phyloP scores from a whole-genome alignment of 441 rosid species.

The Theobroma grandiflorum region DNA sequence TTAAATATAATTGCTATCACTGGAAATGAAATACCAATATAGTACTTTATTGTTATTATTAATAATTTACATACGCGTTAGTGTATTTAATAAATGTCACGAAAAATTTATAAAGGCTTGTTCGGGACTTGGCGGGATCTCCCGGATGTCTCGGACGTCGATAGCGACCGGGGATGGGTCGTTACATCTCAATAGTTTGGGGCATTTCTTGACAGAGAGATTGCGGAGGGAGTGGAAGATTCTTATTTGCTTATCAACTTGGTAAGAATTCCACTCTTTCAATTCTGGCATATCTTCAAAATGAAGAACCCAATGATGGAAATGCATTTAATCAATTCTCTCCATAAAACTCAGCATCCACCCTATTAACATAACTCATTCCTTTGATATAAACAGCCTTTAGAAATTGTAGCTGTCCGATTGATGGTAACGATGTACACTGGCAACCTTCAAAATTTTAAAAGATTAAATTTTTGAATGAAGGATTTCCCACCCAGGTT shows the following conservation, averaged over 20 bases:
- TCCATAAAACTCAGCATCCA: slow-evolving; percentile 25
- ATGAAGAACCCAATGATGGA: neutral
- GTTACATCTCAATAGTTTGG: slow-evolving; percentile 13
- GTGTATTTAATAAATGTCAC: too few relatives aligned
- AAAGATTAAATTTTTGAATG: neutral
- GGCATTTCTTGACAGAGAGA: slow-evolving; percentile 18
- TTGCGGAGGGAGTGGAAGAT: slow-evolving; percentile 11
- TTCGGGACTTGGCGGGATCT: too few relatives aligned
- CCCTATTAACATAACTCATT: slow-evolving; percentile 10
- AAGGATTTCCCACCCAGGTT: slow-evolving; percentile 24
- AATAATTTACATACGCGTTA: too few relatives aligned
- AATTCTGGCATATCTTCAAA: too few relatives aligned
- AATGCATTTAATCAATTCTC: neutral
- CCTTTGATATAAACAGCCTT: slow-evolving; percentile 14
- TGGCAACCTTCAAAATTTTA: neutral
- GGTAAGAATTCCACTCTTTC: too few relatives aligned
- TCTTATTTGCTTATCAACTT: neutral
- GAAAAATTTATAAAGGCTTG: too few relatives aligned
- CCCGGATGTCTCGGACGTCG: too few relatives aligned
- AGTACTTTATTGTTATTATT: too few relatives aligned
- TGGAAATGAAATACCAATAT: too few relatives aligned
- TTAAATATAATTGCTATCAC: too few relatives aligned
- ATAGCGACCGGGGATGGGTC: too few relatives aligned
- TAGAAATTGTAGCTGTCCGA: slow-evolving; percentile 22
- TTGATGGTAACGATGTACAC: slow-evolving; percentile 18